Conservation (phyloP, 345 rosid species). For the Gossypium sturtianum region DNA sequence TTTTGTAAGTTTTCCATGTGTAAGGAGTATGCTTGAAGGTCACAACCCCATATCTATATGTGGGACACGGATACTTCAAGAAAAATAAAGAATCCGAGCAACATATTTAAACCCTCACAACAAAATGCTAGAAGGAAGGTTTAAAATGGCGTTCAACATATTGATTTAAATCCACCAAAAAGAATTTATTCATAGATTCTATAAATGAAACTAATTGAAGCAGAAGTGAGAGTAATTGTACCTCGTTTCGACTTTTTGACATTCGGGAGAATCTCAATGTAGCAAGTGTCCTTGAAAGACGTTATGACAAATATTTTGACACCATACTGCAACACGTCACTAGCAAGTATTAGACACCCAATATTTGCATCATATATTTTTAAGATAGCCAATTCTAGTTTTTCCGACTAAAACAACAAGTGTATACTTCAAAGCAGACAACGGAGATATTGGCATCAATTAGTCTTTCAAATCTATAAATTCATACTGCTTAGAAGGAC, state of each 20-base stretch:
- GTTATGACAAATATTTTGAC: conserved; percentile 56
- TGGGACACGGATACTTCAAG: too few species aligned
- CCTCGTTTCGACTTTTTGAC: conserved; percentile 47
- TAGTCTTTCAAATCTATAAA: not conserved
- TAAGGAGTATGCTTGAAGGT: too few species aligned
- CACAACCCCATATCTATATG: too few species aligned
- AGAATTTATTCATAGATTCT: not conserved
- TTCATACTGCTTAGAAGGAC: not conserved
- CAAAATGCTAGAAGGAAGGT: too few species aligned
- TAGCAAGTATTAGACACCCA: conserved; percentile 16
- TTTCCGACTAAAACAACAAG: not conserved
- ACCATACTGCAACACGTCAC: conserved; percentile 44
- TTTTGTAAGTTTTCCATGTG: too few species aligned
- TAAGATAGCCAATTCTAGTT: not conserved
- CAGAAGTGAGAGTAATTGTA: conserved; percentile 8
- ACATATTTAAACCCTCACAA: too few species aligned
- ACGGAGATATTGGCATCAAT: not conserved
- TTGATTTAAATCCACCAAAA: not conserved
- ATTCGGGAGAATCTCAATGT: conserved; percentile 52
- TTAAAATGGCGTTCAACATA: not conserved
- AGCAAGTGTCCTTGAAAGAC: conserved; percentile 64
- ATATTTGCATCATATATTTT: not conserved
- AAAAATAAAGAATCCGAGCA: too few species aligned
- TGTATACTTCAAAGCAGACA: not conserved
- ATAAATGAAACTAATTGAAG: not conserved